Evolutionary conservation across 306 rosid genomes (phyloP).

Genomic region (Rosa persica): DNA sequence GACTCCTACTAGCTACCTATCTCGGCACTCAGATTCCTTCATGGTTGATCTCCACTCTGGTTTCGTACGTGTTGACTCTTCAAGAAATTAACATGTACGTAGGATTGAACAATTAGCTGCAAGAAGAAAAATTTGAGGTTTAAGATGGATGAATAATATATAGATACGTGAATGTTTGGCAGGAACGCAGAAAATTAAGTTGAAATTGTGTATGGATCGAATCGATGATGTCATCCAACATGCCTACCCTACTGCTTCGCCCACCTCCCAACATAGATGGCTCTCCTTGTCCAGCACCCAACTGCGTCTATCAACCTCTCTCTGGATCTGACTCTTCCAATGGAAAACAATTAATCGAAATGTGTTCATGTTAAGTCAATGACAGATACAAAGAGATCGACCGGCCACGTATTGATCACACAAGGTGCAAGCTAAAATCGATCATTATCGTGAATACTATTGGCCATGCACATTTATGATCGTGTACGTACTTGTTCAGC

Average conservation of each 20-base stretch:
- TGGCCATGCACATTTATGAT: conserved; percentile 1
- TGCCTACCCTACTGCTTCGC: conserved; percentile 20
- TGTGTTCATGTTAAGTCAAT: conserved; percentile 4
- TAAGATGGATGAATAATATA: not conserved
- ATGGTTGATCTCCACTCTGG: too few relatives aligned
- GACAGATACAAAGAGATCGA: not conserved
- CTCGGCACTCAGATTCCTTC: too few relatives aligned
- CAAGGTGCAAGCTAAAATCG: not conserved
- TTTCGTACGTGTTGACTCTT: too few relatives aligned
- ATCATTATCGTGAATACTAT: not conserved
- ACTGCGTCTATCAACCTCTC: not conserved
- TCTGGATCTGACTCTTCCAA: not conserved
- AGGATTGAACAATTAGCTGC: not conserved
- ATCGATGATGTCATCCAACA: not conserved
- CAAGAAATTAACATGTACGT: too few relatives aligned
- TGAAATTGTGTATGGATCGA: not conserved
- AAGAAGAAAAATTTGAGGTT: not conserved
- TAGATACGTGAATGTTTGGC: not conserved
- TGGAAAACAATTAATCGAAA: not conserved
- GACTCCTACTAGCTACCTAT: too few relatives aligned
- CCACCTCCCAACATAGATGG: conserved; percentile 36
- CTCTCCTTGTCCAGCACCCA: conserved; percentile 25
- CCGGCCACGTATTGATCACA: not conserved
- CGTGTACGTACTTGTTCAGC: not conserved
- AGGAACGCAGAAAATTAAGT: not conserved